phyloP scores from a whole-genome alignment of 2,329 filamentous ascomycete genomes.

The Cladorrhinum sp. region DNA sequence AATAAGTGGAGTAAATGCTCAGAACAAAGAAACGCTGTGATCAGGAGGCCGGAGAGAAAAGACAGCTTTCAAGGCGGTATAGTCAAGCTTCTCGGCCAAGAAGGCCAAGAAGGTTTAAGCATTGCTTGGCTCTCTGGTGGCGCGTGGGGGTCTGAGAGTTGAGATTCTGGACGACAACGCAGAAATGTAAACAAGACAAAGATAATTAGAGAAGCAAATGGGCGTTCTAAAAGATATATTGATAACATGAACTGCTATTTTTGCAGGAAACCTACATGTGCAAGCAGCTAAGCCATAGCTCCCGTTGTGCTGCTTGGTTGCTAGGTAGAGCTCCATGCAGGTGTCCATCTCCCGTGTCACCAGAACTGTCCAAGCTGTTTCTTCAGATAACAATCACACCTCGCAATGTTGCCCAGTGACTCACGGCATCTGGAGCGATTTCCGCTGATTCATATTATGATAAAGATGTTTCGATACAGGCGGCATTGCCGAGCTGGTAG shows the following conservation, averaged over 20 bases:
- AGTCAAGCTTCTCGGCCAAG: neutral
- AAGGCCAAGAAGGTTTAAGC: neutral
- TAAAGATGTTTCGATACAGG: neutral
- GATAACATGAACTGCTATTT: neutral
- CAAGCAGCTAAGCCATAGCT: neutral
- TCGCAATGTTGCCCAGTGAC: neutral
- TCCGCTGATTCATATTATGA: neutral
- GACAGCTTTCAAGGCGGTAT: neutral
- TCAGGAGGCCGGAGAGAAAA: neutral
- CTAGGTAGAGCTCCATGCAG: too few species aligned
- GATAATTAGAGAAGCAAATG: too few species aligned
- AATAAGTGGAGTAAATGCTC: too few species aligned
- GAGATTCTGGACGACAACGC: neutral
- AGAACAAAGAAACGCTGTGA: neutral
- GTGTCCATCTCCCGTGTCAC: too few species aligned
- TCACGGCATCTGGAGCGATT: neutral
- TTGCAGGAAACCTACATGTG: neutral
- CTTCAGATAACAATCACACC: neutral
- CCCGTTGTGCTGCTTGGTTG: too few species aligned
- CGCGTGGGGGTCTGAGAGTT: neutral
- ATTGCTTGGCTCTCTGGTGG: neutral
- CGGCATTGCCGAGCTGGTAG: neutral
- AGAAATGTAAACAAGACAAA: neutral
- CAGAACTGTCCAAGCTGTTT: too few species aligned
- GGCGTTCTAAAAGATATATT: neutral